Evolutionary conservation across 192 early-diverging fungal genomes (phyloP), one percentile per base, ranked within the genome.

Genomic region (Mortierella claussenii): DNA sequence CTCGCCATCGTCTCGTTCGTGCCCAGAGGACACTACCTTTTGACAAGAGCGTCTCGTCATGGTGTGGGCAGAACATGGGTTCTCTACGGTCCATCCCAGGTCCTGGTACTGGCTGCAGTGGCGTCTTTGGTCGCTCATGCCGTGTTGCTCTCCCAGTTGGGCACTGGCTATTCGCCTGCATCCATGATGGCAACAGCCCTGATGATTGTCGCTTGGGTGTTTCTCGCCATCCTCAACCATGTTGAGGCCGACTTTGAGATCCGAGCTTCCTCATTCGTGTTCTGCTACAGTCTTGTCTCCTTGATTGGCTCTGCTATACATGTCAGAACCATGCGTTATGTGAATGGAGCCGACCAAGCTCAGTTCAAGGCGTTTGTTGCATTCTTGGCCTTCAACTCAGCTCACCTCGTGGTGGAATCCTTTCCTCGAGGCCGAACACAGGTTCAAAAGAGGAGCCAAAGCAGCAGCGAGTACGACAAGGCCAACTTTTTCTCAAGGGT

Each of bases 311-410:
- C 73, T 1, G 64, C 48, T 0, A 76, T 76, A 57, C 66, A 76
- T 28, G 67, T 76, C 33, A 63, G 73, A 43, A 76, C 73, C 21
- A 76, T 76, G 73, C 24, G 36, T 0, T 24, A 67, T 12, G 31
- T 60, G 12, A 30, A 58, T 7, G 57, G 55, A n/a, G 50, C 57
- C 26, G 33, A 24, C 5, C 52, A 76, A 43, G 52, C 55, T 23
- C 73, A 76, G 46, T 76, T 76, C 47, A 61, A 60, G 33, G 60
- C 65, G 3, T 81, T 76, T 36, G 50, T 69, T 13, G 65, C 69
- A 34, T 62, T 66, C 27, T 60, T 81, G 23, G 70, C 51, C n/a
- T 18, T 76, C 34, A 81, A 64, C 40, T 26, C 48, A 46, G 26
- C 60, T n/a, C 45, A 58, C 21, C 50, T 76, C 17, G 57, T 66